These are phyloP conservation scores for Psilocybe mexicana DNA, from an alignment of 1,284 basidiomycete genomes.

Conservation along the genomic window DNA sequence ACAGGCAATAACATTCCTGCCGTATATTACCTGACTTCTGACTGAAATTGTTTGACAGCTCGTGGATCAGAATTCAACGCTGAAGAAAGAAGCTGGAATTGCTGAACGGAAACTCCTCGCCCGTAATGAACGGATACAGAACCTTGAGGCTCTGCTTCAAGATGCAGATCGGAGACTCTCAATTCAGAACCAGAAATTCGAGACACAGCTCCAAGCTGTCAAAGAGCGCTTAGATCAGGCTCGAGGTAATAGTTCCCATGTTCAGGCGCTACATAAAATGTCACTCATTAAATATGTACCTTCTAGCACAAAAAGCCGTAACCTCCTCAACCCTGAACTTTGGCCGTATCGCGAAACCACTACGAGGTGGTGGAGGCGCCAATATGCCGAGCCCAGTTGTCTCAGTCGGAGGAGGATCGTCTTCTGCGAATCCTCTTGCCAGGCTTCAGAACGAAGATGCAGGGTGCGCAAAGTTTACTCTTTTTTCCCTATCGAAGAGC, in stretches of 20 bases:
- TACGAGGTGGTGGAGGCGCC: conserved; percentile 86
- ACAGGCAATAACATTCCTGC: conserved; percentile 56
- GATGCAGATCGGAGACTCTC: conserved; percentile 92
- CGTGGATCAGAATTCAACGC: conserved; percentile 95
- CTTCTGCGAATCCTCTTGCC: conserved; percentile 56
- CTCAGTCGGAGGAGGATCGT: conserved; percentile 43
- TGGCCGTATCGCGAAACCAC: conserved; percentile 94
- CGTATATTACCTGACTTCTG: conserved; percentile 1
- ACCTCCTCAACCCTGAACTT: conserved; percentile 74
- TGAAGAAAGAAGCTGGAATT: conserved; percentile 98
- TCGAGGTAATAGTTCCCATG: conserved; percentile 61
- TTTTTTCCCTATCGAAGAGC: conserved; percentile 20
- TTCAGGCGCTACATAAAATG: conserved; percentile 16
- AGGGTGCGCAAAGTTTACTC: conserved; percentile 56
- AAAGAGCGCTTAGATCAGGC: conserved; percentile 92
- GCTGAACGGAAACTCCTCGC: conserved; percentile 96
- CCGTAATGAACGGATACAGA: conserved; percentile 96
- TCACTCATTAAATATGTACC: conserved; percentile 14
- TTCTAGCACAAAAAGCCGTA: conserved; percentile 74
- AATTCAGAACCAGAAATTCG: conserved; percentile 94
- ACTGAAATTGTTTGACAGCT: conserved; percentile 56
- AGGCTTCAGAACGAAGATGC: conserved; percentile 79
- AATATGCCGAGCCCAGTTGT: conserved; percentile 25
- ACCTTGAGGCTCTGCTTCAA: conserved; percentile 88
- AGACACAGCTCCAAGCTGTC: conserved; percentile 88